Conservation (phyloP, 2,329 filamentous ascomycete species). For the Diaporthe ilicicola region DNA sequence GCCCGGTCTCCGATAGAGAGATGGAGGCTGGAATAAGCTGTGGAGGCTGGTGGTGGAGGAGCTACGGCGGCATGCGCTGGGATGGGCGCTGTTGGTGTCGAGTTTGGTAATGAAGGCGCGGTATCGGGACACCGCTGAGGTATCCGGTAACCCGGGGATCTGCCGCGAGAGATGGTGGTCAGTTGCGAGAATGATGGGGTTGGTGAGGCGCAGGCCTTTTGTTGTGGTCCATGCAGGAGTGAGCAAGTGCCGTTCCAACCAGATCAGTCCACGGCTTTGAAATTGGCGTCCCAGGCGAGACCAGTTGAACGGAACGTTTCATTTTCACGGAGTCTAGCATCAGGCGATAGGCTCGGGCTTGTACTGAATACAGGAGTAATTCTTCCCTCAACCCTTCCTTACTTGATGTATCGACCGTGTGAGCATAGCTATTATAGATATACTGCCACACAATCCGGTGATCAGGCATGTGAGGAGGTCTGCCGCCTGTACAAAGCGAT, state of each 20-base stretch:
- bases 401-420: not conserved
- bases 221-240: not conserved
- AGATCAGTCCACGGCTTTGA: not conserved
- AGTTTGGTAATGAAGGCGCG: not conserved
- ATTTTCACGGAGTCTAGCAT: slow-evolving; percentile 1
- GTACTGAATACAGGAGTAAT: slow-evolving; percentile 24
- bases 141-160: not conserved
- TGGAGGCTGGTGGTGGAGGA: not conserved
- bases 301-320: not conserved
- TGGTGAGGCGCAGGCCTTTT: not conserved
- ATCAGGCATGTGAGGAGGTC: not conserved
- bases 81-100: not conserved
- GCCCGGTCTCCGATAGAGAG: slow-evolving; percentile 40
- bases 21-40: not conserved
- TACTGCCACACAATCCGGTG: not conserved
- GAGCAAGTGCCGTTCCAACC: not conserved
- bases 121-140: not conserved
- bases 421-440: not conserved
- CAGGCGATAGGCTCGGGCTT: slow-evolving; percentile 16
- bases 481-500: not conserved
- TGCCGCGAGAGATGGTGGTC: not conserved
- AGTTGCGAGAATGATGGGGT: not conserved
- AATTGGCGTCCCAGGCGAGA: not conserved
- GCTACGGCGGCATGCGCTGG: not conserved
- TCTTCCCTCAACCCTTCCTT: slow-evolving; percentile 20